Conservation (phyloP, 163 green algal species). For the Scenedesmus sp. region DNA sequence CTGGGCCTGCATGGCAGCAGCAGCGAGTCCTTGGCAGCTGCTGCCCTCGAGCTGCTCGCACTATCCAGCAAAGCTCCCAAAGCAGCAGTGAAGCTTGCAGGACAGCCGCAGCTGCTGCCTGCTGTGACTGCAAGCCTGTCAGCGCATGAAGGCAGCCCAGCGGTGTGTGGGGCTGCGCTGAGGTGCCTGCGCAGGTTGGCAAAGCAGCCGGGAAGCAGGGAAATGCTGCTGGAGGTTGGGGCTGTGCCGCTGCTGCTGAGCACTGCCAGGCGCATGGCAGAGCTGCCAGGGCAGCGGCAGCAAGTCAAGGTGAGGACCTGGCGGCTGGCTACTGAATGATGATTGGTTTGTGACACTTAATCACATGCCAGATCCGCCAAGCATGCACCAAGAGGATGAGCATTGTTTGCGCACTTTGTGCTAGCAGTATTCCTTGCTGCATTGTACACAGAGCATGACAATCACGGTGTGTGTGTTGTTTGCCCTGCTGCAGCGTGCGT, state of each 20-base stretch:
- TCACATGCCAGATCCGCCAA: too few species aligned
- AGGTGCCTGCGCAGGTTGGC: not conserved
- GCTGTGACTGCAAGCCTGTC: not conserved
- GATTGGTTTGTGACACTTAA: too few species aligned
- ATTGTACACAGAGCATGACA: too few species aligned
- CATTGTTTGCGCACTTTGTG: not conserved
- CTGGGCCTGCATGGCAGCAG: not conserved
- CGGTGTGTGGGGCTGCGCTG: not conserved
- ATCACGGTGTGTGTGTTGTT: not conserved
- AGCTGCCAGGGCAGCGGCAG: not conserved
- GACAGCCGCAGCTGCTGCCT: not conserved
- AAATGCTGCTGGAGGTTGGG: not conserved
- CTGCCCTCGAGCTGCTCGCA: not conserved
- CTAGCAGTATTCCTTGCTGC: not conserved
- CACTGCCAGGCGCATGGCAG: not conserved
- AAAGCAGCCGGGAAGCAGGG: not conserved
- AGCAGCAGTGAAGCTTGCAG: constrained; percentile 1
- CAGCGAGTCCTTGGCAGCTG: not conserved
- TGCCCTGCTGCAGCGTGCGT: constrained; percentile 27
- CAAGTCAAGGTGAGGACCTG: constrained; percentile 33
- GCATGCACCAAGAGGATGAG: not conserved
- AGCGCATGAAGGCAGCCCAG: not conserved
- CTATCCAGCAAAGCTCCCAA: constrained; percentile 1
- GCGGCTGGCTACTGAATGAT: not conserved
- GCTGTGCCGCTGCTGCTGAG: constrained; percentile 2